Conservation (phyloP, 306 rosid species). For the Trichosanthes truncata region DNA sequence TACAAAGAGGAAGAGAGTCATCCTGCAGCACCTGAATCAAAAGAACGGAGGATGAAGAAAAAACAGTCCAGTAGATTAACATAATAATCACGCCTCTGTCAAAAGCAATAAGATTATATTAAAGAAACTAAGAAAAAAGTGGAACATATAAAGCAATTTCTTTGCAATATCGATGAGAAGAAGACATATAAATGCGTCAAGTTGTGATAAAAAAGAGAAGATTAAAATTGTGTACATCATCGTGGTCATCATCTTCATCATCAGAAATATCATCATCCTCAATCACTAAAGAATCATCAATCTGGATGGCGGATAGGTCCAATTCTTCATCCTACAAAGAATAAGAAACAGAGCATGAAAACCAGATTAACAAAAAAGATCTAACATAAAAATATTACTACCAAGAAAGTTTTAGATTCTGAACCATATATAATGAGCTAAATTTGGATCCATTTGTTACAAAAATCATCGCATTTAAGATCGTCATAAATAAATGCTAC, state of each 20-base stretch:
- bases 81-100: neutral
- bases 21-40: constrained; percentile 70
- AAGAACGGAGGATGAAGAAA: neutral
- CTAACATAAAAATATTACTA: neutral
- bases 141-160: neutral
- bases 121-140: neutral
- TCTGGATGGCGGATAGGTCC: constrained; percentile 80
- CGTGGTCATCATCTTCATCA: constrained; percentile 94
- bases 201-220: neutral
- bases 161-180: neutral
- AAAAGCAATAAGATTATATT: neutral
- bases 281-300: constrained; percentile 88
- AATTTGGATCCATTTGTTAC: neutral
- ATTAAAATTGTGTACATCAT: constrained; percentile 52
- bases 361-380: neutral
- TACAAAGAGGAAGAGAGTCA: constrained; percentile 84
- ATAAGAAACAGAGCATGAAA: constrained; percentile 1
- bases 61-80: neutral
- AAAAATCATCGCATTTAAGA: neutral
- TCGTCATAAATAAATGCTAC: neutral
- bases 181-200: neutral
- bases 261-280: constrained; percentile 98
- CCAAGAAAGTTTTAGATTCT: neutral
- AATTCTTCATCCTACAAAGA: constrained; percentile 72
- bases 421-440: neutral